phyloP scores from a whole-genome alignment of 768 basidiomycete genomes.

The Lyophyllum decastes region DNA sequence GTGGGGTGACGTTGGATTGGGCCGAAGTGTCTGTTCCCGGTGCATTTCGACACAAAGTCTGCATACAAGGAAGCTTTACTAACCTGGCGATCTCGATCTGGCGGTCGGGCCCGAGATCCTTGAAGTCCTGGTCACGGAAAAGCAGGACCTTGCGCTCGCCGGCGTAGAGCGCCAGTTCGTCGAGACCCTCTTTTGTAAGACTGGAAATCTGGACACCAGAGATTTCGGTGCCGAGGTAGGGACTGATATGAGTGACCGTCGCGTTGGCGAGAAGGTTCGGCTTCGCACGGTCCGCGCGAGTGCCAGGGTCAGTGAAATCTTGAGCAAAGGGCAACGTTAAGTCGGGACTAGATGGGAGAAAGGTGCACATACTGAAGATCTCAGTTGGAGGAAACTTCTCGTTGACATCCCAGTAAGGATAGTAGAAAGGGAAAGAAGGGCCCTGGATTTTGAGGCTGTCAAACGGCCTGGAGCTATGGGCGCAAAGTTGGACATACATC shows the following conservation, averaged over 20 bases:
- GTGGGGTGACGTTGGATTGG: constrained; percentile 48
- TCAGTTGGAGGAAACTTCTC: constrained; percentile 55
- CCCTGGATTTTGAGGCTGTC: constrained; percentile 21
- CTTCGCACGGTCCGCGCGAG: constrained; percentile 50
- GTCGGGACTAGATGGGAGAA: neutral
- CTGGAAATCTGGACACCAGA: constrained; percentile 54
- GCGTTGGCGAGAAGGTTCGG: constrained; percentile 49
- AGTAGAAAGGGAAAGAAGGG: constrained; percentile 51
- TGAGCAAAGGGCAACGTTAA: neutral
- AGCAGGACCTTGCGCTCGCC: constrained; percentile 55
- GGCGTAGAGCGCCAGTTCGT: constrained; percentile 52
- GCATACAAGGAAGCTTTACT: no score
- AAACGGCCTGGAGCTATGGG: neutral
- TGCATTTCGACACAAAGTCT: no score
- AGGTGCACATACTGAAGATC: constrained; percentile 37
- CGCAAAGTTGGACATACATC: neutral
- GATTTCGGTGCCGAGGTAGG: constrained; percentile 54
- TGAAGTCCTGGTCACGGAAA: constrained; percentile 65
- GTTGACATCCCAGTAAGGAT: constrained; percentile 42
- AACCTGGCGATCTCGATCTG: constrained; percentile 54
- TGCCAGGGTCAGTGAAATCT: constrained; percentile 36
- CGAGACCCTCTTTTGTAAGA: constrained; percentile 50
- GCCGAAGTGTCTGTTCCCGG: constrained; percentile 44
- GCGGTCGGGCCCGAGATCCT: constrained; percentile 49
- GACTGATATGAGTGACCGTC: constrained; percentile 41